Base-by-base conservation (phyloP, 495 filamentous ascomycete genomes). In the Bacidia gigantensis region DNA sequence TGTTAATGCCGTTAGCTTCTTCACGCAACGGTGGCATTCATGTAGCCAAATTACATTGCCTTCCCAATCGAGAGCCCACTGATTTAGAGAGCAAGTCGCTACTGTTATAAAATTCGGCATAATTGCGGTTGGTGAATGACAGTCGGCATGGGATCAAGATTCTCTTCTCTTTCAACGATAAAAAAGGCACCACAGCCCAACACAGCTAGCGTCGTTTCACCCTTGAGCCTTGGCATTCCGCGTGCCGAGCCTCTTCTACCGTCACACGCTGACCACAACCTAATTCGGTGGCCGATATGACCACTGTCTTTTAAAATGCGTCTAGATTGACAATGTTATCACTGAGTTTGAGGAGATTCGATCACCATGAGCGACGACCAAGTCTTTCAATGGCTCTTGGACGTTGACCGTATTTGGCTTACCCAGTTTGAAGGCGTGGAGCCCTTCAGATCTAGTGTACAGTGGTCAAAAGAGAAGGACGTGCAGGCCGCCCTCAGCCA, bases 11-110 rank as follows among this genome's bases (percentile, higher is more conserved):
- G 32, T 39, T 39, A n/a, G 10, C n/a, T n/a, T 39, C 32, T 39
- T 39, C 10, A n/a, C n/a, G 10, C n/a, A 39, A 10, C 10, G n/a
- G 10, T 39, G n/a, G 32, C 32, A 39, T 39, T 39, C 32, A 39
- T 39, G n/a, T n/a, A 39, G 10, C 5, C 89, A 74, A 26, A 76
- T 67, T 0, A 70, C 64, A 59, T 94, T 94, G 20, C 88, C 89
- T 57, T 84, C 80, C 62, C 82, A 86, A 58, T 92, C 87, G 1
- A 90, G 74, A 42, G 77, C 77, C 83, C 82, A 86, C 52, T 72
- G 68, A 46, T 68, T 71, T 24, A 72, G 65, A 54, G 67, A 60
- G 57, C 72, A 76, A 29, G 75, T 75, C 35, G 75, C 73, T 3
- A 76, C 58, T 26, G 69, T 72, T 22, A 69, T 63, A 17, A 73